Evolutionary conservation across 208 protist genomes (phyloP), one percentile per base, ranked within the genome.

Genomic region (Acanthamoeba castellanii): DNA sequence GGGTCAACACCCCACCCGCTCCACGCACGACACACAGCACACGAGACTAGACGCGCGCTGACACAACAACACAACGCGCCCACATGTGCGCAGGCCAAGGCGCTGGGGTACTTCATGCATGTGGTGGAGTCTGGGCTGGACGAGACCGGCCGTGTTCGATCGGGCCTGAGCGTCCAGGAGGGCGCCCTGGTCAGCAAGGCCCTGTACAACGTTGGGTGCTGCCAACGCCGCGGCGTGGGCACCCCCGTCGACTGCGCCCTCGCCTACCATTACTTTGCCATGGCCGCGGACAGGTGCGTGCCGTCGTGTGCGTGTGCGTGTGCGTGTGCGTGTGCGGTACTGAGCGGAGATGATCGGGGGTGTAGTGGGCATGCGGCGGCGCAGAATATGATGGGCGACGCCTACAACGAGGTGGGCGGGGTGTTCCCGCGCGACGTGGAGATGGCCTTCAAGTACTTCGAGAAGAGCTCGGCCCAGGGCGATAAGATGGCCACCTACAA

Each of bases 401-500:
- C 18, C 34, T 85, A 85, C 76, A 85, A 85, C 47, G 76, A 57
- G 45, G 42, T 85, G 22, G 37, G n/a, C 47, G 76, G 47, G 8
- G 76, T 85, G 45, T 14, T 85, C 11, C 42, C 34, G 18, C 76
- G 76, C 9, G 45, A 85, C n/a, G 76, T 85, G 45, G 76, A 85
- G 47, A 59, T 57, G 76, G 76, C 76, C 22, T 85, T 85, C 47
- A 27, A 22, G n/a, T 85, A 85, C 76, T 85, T 85, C 25, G n/a
- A 85, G 47, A 50, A 57, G 76, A 57, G 42, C 45, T 25, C 76
- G 37, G 76, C 76, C 9, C 42, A 57, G 45, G 76, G 76, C 47
- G 37, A 85, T 25, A 50, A 50, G 37, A 85, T 85, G 76, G 76
- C 76, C 76, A 50, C 42, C 20, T 85, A 59, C 76, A 85, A 85